phyloP scores from a whole-genome alignment of 352 stramenopile species.

The Globisporangium orthogonon region DNA sequence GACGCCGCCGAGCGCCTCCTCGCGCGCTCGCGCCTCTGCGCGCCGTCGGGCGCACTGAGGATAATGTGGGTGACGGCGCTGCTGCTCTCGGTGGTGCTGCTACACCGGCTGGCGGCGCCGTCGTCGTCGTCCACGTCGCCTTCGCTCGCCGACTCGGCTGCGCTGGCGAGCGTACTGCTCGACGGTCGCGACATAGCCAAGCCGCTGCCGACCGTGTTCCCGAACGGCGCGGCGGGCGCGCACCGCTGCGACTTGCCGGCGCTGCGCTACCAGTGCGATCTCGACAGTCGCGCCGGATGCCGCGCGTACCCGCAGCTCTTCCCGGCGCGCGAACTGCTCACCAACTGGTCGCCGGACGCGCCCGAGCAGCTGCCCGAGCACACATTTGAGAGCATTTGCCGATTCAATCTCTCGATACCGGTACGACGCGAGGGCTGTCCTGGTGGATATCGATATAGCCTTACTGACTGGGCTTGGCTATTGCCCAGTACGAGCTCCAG shows the following conservation, averaged over 20 bases:
- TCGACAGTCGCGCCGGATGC: constrained; percentile 31
- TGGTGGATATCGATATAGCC: not conserved
- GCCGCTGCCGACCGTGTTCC: constrained; percentile 26
- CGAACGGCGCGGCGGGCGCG: constrained; percentile 33
- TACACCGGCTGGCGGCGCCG: not conserved
- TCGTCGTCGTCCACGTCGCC: not conserved
- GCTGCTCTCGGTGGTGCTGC: not conserved
- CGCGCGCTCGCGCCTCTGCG: not conserved
- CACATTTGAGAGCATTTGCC: constrained; percentile 53
- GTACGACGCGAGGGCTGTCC: constrained; percentile 15
- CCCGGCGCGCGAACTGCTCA: constrained; percentile 59
- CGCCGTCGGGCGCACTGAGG: not conserved
- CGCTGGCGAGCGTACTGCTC: constrained; percentile 14
- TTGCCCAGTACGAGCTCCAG: constrained; percentile 61
- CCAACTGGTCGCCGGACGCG: constrained; percentile 76
- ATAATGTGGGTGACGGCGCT: not conserved
- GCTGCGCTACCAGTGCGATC: constrained; percentile 50
- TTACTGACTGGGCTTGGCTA: not conserved
- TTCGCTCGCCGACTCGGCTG: not conserved
- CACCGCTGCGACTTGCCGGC: constrained; percentile 52
- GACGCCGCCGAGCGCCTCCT: not conserved
- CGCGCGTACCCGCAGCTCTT: constrained; percentile 64
- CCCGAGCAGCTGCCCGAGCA: constrained; percentile 19
- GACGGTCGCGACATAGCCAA: constrained; percentile 25
- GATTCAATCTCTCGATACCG: constrained; percentile 54